These are phyloP conservation scores for Hibiscus syriacus DNA, from an alignment of 345 rosid genomes.

Conservation along the genomic window DNA sequence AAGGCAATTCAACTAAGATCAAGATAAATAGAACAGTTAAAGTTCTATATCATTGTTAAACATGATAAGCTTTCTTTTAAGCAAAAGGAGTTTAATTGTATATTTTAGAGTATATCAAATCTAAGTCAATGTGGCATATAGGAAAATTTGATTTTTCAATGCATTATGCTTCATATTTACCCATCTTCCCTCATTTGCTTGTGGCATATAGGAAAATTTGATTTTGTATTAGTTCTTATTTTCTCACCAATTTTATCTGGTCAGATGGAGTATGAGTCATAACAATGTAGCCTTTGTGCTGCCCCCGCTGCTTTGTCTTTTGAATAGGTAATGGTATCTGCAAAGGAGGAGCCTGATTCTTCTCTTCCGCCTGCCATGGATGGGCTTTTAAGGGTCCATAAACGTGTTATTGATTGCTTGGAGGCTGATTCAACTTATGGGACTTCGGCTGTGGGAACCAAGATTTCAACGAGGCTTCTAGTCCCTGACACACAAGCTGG, in stretches of 20 bases:
- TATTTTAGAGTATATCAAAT: not conserved
- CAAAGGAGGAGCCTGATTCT: constrained; percentile 92
- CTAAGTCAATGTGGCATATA: not conserved
- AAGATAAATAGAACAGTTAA: not conserved
- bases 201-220: not conserved
- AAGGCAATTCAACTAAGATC: not conserved
- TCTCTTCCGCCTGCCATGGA: constrained; percentile 92
- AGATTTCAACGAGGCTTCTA: constrained; percentile 85
- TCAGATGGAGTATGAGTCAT: not conserved
- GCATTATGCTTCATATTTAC: not conserved
- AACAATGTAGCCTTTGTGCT: constrained; percentile 7
- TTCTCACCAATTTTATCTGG: not conserved
- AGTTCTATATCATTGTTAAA: not conserved
- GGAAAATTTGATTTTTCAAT: too few species aligned
- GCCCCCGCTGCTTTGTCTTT: constrained; percentile 12
- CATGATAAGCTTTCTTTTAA: not conserved
- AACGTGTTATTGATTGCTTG: constrained; percentile 79
- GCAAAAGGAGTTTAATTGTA: not conserved
- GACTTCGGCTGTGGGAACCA: constrained; percentile 39
- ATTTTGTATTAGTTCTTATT: not conserved
- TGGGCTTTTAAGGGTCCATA: constrained; percentile 94
- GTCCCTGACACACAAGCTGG: constrained; percentile 99
- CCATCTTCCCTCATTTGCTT: not conserved
- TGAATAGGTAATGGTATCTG: constrained; percentile 91
- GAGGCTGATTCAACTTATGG: constrained; percentile 77